Evolutionary conservation across 768 basidiomycete species (phyloP), one percentile per base, ranked within the genome.

Genomic region (Megacollybia marginata): DNA sequence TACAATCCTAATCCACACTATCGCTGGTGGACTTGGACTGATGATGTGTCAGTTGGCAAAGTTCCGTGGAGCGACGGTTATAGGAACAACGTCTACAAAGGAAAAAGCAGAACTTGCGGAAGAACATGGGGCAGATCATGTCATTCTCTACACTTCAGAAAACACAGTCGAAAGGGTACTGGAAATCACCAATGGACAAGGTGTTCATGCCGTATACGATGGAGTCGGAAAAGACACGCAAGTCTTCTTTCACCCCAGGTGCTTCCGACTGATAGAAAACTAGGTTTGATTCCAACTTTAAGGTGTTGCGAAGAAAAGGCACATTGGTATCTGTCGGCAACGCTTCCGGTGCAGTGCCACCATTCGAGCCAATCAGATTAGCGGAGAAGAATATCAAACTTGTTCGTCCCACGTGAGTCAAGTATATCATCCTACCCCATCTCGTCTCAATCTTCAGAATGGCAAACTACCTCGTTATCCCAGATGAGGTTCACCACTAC

Each of bases 151-250:
- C 65, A 78, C 77, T 10, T 70, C 75, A 43, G 88, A 90, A 59
- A 76, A 90, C 52, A 85, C 85, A 0, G 84, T 89, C 10, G 61
- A 84, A 55, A 75, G 82, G 42, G 88, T 89, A 13, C 62, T 84
- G 48, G 82, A 87, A 57, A 65, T 92, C 48, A 92, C 91, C 0
- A 79, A 80, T 38, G 88, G 88, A 7, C 74, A 82, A 55, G 89
- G 91, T 13, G 88, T 92, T 5, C 79, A 95, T 54, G 94, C 81
- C 13, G 78, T 92, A 19, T 95, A 86, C 59, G 95, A 99, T 59
- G 95, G 95, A 28, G 92, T 99, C n/a, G 95, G 95, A 1, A 94
- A 89, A 70, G 88, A 92, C 63, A 97, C 93, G 79, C 94, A 67
- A 51, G 87, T 73, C 18, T 33, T 13, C 9, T 28, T 3, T 6